phyloP scores from a whole-genome alignment of 2,329 filamentous ascomycete genomes.

The Talaromyces albobiverticillius region DNA sequence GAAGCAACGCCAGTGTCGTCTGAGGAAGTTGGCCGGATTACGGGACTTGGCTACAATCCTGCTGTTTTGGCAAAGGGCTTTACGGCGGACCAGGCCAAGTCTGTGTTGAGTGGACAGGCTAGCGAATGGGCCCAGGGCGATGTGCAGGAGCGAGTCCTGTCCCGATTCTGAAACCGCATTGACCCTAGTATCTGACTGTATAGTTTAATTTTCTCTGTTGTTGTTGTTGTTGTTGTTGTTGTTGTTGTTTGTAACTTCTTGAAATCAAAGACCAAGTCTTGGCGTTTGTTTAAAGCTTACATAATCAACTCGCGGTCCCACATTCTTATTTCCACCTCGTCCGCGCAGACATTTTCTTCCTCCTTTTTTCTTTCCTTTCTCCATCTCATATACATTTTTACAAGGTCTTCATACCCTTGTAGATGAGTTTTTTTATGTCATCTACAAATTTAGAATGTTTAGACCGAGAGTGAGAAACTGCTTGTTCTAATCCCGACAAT shows the following conservation, averaged over 20 bases:
- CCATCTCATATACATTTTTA: slow-evolving; percentile 24
- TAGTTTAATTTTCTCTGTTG: neutral
- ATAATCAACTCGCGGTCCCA: neutral
- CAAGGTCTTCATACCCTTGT: slow-evolving; percentile 48
- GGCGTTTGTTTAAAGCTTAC: neutral
- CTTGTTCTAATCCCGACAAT: slow-evolving; percentile 44
- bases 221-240: no score
- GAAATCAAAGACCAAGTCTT: neutral
- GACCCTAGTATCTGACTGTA: neutral
- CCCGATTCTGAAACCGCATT: slow-evolving; percentile 52
- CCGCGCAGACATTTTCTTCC: neutral
- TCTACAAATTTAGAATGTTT: slow-evolving; percentile 40
- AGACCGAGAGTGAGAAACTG: slow-evolving; percentile 41
- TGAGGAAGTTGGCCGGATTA: slow-evolving; percentile 63
- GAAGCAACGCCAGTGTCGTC: slow-evolving; percentile 59
- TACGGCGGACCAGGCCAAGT: slow-evolving; percentile 69
- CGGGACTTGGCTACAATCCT: slow-evolving; percentile 82
- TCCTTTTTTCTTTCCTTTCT: slow-evolving; percentile 25
- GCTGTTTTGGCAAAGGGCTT: slow-evolving; percentile 87
- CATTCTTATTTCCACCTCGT: neutral
- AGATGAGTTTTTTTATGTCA: slow-evolving; percentile 33
- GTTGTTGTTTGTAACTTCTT: no score
- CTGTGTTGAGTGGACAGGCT: slow-evolving; percentile 64
- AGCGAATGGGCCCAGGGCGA: slow-evolving; percentile 79
- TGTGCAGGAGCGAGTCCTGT: slow-evolving; percentile 68